Percentiles rank a stretch among this genome's conserved stretches.
These are phyloP conservation scores for Candida oleophila DNA, from an alignment of 805 yeast genomes.

Conservation along the genomic window DNA sequence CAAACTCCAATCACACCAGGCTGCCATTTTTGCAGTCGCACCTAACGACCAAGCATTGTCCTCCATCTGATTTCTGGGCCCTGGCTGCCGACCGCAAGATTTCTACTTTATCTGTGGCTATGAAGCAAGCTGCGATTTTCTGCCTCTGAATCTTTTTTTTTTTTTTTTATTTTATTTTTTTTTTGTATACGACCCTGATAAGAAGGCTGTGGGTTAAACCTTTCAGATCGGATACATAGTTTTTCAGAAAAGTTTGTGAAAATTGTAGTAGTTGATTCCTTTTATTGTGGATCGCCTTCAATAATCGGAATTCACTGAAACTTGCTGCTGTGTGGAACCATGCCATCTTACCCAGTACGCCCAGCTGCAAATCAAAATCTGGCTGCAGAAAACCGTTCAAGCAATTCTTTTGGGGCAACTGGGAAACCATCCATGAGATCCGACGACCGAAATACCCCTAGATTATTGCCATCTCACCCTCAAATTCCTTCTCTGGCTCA, in stretches of 20 bases:
- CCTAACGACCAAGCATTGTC: no score
- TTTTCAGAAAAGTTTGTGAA: not conserved
- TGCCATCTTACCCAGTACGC: not conserved
- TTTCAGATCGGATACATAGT: not conserved
- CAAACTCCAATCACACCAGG: no score
- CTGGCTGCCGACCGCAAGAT: no score
- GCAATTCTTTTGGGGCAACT: not conserved
- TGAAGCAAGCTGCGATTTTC: not conserved
- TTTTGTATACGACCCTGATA: not conserved
- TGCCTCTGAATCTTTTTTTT: no score
- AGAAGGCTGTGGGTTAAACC: not conserved
- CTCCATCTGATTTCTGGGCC: no score
- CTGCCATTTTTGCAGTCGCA: no score
- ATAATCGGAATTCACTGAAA: no score
- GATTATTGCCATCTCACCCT: not conserved
- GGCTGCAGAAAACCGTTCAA: not conserved
- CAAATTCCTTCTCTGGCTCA: not conserved
- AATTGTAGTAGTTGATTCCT: no score
- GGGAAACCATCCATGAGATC: not conserved
- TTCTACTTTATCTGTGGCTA: not conserved
- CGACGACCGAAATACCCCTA: not conserved
- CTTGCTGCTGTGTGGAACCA: no score
- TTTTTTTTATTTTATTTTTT: no score
- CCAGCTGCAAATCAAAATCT: not conserved
- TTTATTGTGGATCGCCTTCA: no score